Percentiles rank a stretch among this genome's conserved stretches.
Conservation (phyloP, 2,329 filamentous ascomycete species). For the Penicillium crustosum region DNA sequence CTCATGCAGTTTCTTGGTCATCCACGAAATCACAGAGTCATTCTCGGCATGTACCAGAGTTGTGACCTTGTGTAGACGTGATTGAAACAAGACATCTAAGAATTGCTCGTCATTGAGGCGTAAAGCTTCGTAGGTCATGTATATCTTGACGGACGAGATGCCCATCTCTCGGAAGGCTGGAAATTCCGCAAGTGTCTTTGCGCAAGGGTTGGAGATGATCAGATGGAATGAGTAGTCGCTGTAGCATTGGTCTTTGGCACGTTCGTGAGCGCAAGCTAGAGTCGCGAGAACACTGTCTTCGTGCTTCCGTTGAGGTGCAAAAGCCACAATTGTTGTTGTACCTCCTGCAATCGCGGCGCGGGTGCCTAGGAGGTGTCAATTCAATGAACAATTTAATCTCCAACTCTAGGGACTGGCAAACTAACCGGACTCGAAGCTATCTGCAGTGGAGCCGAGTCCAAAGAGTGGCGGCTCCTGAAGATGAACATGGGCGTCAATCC, state of each 20-base stretch:
- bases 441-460: background rate
- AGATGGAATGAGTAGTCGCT: conserved; percentile 57
- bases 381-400: no score
- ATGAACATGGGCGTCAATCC: conserved; percentile 53
- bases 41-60: background rate
- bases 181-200: conserved; percentile 39
- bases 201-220: conserved; percentile 36
- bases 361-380: background rate
- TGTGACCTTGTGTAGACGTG: background rate
- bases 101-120: conserved; percentile 44
- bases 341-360: conserved; percentile 55
- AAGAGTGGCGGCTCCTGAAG: background rate
- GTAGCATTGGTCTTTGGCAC: conserved; percentile 32
- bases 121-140: conserved; percentile 49
- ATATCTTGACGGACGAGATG: conserved; percentile 40
- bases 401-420: background rate
- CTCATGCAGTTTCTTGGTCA: background rate
- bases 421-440: background rate
- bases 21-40: background rate
- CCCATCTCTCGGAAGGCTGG: conserved; percentile 23
- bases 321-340: conserved; percentile 59
- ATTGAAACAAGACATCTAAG: conserved; percentile 41
- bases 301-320: conserved; percentile 47
- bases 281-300: background rate
- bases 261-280: background rate